Evolutionary conservation across 495 filamentous ascomycete species (phyloP), one percentile per base, ranked within the genome.

Genomic region (Penicillium cinerascens): DNA sequence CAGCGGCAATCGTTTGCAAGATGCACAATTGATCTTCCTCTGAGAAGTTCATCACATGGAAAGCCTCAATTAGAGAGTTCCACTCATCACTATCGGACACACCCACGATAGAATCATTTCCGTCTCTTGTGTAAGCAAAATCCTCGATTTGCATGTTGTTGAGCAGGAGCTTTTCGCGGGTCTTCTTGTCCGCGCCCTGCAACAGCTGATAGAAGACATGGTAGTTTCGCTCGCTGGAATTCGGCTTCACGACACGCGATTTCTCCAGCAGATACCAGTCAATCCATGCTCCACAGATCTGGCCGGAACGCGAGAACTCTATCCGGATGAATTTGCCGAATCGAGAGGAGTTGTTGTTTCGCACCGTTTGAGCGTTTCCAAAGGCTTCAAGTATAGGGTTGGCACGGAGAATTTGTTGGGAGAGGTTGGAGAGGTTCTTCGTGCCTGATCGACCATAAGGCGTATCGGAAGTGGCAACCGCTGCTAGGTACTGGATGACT

Each of bases 311-410:
- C 11, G 86, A 91, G 66, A 99, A 97, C 63, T 97, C 90, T 60
- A 99, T 97, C 36, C 95, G 80, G 66, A 99, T 99, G 67, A 99
- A 99, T 71, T 99, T 99, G 54, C 95, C 95, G 67, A 99, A 99
- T 48, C 95, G 83, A 8, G 95, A 99, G 3, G 95, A 97, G 68
- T 99, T 99, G 75, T 99, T 92, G 62, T 99, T 99, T 42, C 95
- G 78, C 21, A 97, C 89, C 1, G 95, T 99, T 65, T 99, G 95
- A 4, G 95, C 93, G 59, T 99, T 99, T 15, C 95, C 95, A 64
- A 99, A 99, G 1, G 95, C 87, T 78, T 99, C 95, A 9, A 99
- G 83, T 27, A 99, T 99, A 0, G 95, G 95, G 70, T 99, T 99
- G 29, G 95, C 95, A 48, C 92, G 80, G 15, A 99, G 74, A 17